phyloP scores from a whole-genome alignment of 2,329 filamentous ascomycete genomes.

The Endocalyx cinctus region DNA sequence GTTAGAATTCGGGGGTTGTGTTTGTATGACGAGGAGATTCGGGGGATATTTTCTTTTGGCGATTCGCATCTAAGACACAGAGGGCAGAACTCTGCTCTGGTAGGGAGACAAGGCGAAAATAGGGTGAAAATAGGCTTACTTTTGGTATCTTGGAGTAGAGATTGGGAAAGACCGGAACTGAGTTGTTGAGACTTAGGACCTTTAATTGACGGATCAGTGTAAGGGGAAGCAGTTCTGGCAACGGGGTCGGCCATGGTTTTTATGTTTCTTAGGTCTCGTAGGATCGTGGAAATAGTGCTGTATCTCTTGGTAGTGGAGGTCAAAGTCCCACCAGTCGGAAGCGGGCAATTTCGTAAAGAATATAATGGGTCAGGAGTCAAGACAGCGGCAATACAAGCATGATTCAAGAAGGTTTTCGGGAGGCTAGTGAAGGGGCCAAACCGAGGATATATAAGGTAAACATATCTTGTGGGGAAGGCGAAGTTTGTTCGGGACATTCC shows the following conservation, averaged over 20 bases:
- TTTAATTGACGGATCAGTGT: slow-evolving; percentile 39
- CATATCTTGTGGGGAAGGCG: slow-evolving; percentile 23
- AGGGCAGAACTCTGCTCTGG: no score
- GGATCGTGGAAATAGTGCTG: slow-evolving; percentile 13
- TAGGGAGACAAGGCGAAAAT: no score
- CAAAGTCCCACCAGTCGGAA: slow-evolving; percentile 23
- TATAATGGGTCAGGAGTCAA: slow-evolving; percentile 25
- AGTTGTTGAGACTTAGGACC: slow-evolving; percentile 38
- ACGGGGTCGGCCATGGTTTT: slow-evolving; percentile 35
- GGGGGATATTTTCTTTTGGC: no score
- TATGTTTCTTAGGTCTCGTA: slow-evolving; percentile 27
- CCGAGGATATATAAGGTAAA: slow-evolving; percentile 34
- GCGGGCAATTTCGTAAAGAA: slow-evolving; percentile 24
- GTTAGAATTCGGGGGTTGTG: background rate
- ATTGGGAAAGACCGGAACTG: slow-evolving; percentile 27
- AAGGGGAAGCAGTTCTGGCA: slow-evolving; percentile 39
- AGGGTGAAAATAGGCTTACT: slow-evolving; percentile 20
- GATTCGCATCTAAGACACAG: no score
- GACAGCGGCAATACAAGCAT: slow-evolving; percentile 22
- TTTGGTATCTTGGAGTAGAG: slow-evolving; percentile 20
- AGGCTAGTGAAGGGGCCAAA: slow-evolving; percentile 24
- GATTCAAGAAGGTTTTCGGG: slow-evolving; percentile 21
- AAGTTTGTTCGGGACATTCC: slow-evolving; percentile 25
- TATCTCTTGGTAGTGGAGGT: no score
- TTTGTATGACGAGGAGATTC: background rate